Base-by-base conservation (phyloP, 495 filamentous ascomycete genomes). In the Lasiosphaeria miniovina region DNA sequence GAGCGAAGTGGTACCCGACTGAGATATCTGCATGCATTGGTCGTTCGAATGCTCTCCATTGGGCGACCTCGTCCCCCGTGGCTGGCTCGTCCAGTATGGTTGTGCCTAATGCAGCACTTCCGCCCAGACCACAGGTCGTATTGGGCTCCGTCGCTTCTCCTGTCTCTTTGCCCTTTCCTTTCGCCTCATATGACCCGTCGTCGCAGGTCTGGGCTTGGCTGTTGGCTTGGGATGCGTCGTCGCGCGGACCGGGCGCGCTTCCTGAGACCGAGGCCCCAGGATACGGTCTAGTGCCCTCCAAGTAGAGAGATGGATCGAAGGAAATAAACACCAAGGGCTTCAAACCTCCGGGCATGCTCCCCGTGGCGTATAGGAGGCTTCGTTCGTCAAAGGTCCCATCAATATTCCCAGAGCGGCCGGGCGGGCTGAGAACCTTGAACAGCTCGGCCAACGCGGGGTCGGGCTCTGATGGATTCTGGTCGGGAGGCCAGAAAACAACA, bases 401-500 rank as follows among this genome's bases (percentile, higher is more conserved):
- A 6, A 89, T 70, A 33, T 77, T 71, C 4, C 80, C 80, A 1
- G 68, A 59, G 34, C 75, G 72, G 12, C 69, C 75, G 3, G 78
- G 74, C 3, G 86, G 85, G 60, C 84, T 88, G 8, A 90, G 75
- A 34, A 90, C 58, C 4, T 72, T 62, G 51, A 82, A 75, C 2
- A 90, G 67, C 51, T 79, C 76, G 51, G 73, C 68, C 34, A 78
- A 54, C 14, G 71, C 69, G 14, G 68, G 54, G 36, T 67, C 61
- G 32, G 50, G 52, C 31, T 52, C 53, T 12, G 57, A 33, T 5
- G 77, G 70, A 5, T 79, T 72, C 24, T 79, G 58, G 24, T 83
- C 73, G 1, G 82, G 75, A 0, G 88, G 88, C 87, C 88, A 90
- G 45, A 82, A 76, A 11, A 71, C 66, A 50, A 85, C 80, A 5